phyloP scores from a whole-genome alignment of 257 asterid genomes.

The Coffea eugenioides region DNA sequence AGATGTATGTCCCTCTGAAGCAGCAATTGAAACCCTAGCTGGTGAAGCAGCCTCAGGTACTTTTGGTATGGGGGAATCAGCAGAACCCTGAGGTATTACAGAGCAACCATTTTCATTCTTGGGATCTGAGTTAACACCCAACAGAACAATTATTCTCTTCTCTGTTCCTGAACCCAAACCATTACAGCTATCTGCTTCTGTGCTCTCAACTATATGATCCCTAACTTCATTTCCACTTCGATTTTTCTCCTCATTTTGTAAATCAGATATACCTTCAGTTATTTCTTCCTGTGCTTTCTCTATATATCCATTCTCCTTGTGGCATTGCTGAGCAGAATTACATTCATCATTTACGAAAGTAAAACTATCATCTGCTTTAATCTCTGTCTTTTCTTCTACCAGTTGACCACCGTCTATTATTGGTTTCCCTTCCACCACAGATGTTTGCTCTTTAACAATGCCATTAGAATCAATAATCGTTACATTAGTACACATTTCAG shows the following conservation, averaged over 20 bases:
- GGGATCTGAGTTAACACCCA: constrained; percentile 30
- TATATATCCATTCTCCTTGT: constrained; percentile 39
- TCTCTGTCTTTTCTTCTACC: constrained; percentile 41
- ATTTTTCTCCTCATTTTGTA: constrained; percentile 33
- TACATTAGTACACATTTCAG: constrained; percentile 35
- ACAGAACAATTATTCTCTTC: constrained; percentile 23
- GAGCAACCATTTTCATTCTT: constrained; percentile 33
- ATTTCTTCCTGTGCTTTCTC: constrained; percentile 33
- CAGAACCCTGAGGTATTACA: constrained; percentile 29
- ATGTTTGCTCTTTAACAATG: constrained; percentile 28
- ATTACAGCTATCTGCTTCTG: constrained; percentile 31
- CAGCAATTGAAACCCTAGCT: constrained; percentile 33
- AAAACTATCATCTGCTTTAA: constrained; percentile 35
- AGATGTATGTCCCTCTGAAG: constrained; percentile 39
- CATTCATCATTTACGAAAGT: constrained; percentile 32
- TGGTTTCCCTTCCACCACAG: constrained; percentile 28
- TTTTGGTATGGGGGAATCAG: constrained; percentile 34
- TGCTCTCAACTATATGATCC: constrained; percentile 34
- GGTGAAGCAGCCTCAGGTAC: constrained; percentile 34
- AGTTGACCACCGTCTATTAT: constrained; percentile 33
- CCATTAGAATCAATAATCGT: constrained; percentile 39
- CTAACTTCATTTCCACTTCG: constrained; percentile 31
- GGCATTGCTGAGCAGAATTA: constrained; percentile 36
- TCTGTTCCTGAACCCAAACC: constrained; percentile 49
- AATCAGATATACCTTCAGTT: constrained; percentile 33